These are phyloP conservation scores for Mrakia gelida DNA, from an alignment of 768 basidiomycete species.

Conservation along the genomic window DNA sequence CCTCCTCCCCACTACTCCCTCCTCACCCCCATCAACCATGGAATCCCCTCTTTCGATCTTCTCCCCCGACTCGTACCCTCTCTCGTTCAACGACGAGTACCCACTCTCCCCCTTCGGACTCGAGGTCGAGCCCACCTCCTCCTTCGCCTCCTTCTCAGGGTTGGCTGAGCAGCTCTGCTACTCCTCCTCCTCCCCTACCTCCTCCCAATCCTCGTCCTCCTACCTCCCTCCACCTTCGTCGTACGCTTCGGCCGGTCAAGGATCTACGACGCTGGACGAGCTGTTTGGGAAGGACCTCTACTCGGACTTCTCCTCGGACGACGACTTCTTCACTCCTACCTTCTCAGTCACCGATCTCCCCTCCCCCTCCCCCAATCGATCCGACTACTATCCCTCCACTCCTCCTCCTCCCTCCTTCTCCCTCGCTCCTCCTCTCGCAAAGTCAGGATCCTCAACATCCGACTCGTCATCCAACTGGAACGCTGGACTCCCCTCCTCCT, in stretches of 20 bases:
- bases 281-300: background rate
- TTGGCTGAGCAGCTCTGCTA: background rate
- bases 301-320: slow-evolving; percentile 11
- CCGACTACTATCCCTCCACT: slow-evolving; percentile 6
- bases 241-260: background rate
- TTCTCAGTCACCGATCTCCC: slow-evolving; percentile 4
- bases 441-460: background rate
- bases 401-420: background rate
- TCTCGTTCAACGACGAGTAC: background rate
- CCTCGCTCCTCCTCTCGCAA: background rate
- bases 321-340: slow-evolving; percentile 18
- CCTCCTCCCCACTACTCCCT: background rate
- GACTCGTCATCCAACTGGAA: background rate
- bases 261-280: background rate
- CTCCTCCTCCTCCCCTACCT: background rate
- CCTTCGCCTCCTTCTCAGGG: background rate
- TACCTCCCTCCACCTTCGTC: background rate
- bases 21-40: background rate
- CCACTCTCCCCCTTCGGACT: background rate
- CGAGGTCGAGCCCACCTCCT: background rate
- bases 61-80: background rate
- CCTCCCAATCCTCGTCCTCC: background rate
- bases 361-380: background rate
- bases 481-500: background rate
- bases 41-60: background rate